Conservation (phyloP, 108 stramenopile genomes). For the Stephanodiscus triporus region DNA sequence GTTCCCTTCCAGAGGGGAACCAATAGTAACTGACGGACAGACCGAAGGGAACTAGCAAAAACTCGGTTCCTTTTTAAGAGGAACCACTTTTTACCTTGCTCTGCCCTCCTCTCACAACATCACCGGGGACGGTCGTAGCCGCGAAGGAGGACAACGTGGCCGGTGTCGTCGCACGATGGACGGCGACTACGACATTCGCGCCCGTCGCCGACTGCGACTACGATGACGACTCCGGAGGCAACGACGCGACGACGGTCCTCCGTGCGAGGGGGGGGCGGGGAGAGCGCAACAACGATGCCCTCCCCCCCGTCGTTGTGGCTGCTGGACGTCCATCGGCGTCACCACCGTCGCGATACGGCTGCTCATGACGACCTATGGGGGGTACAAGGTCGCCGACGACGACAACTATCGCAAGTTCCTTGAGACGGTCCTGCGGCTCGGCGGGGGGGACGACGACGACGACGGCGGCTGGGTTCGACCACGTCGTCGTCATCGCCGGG, state of each 20-base stretch:
- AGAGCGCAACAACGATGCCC: not conserved
- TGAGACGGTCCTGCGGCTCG: constrained; percentile 8
- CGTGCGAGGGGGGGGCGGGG: not conserved
- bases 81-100: too few species aligned
- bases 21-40: too few species aligned
- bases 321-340: constrained; percentile 41
- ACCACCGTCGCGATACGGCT: constrained; percentile 53
- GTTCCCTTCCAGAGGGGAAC: too few species aligned
- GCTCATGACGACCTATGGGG: constrained; percentile 52
- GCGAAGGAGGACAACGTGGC: too few species aligned
- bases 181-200: too few species aligned
- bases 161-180: too few species aligned
- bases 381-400: constrained; percentile 39
- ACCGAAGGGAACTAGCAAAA: too few species aligned
- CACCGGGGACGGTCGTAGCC: too few species aligned
- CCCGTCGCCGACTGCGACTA: constrained; percentile 30
- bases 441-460: not conserved
- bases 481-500: constrained; percentile 7
- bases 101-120: too few species aligned
- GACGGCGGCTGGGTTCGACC: not conserved
- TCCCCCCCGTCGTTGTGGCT: constrained; percentile 36
- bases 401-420: constrained; percentile 42
- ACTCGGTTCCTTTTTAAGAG: too few species aligned
- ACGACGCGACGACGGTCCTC: not conserved
- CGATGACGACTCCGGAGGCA: not conserved